These are phyloP conservation scores for Xylogone sp. DNA, from an alignment of 2,329 filamentous ascomycete species.

Conservation along the genomic window DNA sequence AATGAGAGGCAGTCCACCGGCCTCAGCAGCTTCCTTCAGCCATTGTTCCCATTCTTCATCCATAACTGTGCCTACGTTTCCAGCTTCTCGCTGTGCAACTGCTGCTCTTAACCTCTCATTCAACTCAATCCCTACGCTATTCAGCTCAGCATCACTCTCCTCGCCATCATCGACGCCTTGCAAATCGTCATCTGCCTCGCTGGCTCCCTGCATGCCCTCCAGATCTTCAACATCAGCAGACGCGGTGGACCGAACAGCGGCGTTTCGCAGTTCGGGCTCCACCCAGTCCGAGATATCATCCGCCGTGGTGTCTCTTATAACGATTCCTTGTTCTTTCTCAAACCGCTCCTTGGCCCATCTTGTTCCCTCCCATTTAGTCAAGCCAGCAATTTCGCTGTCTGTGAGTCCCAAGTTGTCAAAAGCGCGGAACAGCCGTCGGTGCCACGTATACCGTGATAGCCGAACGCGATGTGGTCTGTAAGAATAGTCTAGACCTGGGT, in stretches of 20 bases:
- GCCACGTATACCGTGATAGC: constrained; percentile 74
- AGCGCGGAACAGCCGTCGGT: constrained; percentile 70
- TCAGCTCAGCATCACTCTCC: constrained; percentile 49
- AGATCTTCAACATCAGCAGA: constrained; percentile 23
- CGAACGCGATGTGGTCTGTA: constrained; percentile 70
- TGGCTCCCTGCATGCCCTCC: constrained; percentile 29
- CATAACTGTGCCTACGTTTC: constrained; percentile 53
- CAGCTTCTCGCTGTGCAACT: constrained; percentile 59
- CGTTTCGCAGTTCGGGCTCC: constrained; percentile 35
- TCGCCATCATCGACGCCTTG: constrained; percentile 34
- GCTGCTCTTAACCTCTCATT: constrained; percentile 64
- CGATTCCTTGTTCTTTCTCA: constrained; percentile 68
- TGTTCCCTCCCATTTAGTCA: constrained; percentile 82
- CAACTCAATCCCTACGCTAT: constrained; percentile 57
- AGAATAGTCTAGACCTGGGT: constrained; percentile 77
- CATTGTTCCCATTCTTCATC: constrained; percentile 74
- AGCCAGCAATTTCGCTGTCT: constrained; percentile 61
- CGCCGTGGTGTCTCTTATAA: constrained; percentile 67
- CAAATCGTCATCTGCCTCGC: constrained; percentile 34
- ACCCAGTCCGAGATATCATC: constrained; percentile 64
- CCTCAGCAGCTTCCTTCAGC: constrained; percentile 66
- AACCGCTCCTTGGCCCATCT: constrained; percentile 79
- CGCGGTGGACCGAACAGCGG: constrained; percentile 11
- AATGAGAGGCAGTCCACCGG: constrained; percentile 50
- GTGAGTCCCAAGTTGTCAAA: constrained; percentile 70